Base-by-base conservation (phyloP, 495 filamentous ascomycete species). In the Jackrogersella multiformis region DNA sequence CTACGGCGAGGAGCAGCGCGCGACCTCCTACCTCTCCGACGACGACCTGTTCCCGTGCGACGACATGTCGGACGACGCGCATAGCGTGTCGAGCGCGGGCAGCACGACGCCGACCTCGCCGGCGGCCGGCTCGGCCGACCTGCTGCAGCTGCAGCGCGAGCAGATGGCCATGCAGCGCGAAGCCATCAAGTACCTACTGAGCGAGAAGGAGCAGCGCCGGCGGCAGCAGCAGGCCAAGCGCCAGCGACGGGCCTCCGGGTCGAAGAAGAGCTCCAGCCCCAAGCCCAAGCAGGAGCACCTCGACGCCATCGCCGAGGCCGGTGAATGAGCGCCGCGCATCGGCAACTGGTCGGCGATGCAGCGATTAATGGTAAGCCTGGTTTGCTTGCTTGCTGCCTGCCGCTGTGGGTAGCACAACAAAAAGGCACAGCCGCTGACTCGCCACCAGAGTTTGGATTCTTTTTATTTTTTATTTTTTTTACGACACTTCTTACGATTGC, bases 171-270 rank as follows among this genome's bases (percentile, higher is more conserved):
- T 81, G 72, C 78, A 84, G 66, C 77, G 80, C 63, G 80, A 84
- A 71, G 73, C 77, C 49, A 66, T 79, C 65, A 73, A 76, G 58
- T 66, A 79, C 69, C 58, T 81, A 2, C 63, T 81, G 35, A 73
- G 26, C 70, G 81, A 84, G 77, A 82, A 84, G 77, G 80, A 84
- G 78, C 73, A n/a, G n/a, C n/a, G 71, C 36, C 70, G 79, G 2
- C 66, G 73, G 34, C 69, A 73, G 45, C 52, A 61, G 48, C 39
- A 52, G 36, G 61, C 72, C 54, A 76, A 77, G 70, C 73, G 73
- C 56, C 61, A 67, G 18, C 69, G 69, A 28, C 70, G 73, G 12
- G 66, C 73, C 67, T 58, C 48, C 49, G 60, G 73, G 53, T 67
- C 71, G 54, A 79, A 78, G 75, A 83, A 81, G 77, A 75, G 70